Percentiles rank a stretch among this genome's conserved stretches.
phyloP scores from a whole-genome alignment of 2,329 filamentous ascomycete genomes.

The Pyricularia pennisetigena region DNA sequence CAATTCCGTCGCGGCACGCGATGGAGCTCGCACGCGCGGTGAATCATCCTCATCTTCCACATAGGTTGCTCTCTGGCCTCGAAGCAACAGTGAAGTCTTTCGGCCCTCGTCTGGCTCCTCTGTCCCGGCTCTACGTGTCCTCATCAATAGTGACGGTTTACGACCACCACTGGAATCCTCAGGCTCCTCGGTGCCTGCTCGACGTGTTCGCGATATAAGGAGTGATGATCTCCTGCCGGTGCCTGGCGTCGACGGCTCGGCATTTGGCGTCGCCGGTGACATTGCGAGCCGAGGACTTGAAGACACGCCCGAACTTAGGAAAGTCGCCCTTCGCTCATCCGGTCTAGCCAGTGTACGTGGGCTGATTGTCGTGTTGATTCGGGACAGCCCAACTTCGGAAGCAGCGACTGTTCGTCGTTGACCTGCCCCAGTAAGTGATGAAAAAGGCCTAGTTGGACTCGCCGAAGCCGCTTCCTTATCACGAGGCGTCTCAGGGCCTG shows the following conservation, averaged over 20 bases:
- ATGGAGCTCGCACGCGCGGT: slow-evolving; percentile 42
- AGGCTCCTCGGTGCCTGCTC: slow-evolving; percentile 38
- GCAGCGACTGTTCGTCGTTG: slow-evolving; percentile 31
- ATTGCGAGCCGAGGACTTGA: slow-evolving; percentile 32
- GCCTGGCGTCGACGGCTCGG: slow-evolving; percentile 27
- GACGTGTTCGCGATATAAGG: slow-evolving; percentile 28
- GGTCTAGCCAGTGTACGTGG: slow-evolving; percentile 36
- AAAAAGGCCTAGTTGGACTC: slow-evolving; percentile 4
- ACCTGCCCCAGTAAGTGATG: slow-evolving; percentile 14
- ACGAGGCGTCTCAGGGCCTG: slow-evolving; percentile 11
- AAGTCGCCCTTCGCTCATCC: slow-evolving; percentile 41
- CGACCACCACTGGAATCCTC: slow-evolving; percentile 29
- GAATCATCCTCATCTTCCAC: slow-evolving; percentile 40
- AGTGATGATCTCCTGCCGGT: slow-evolving; percentile 44
- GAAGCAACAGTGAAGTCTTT: slow-evolving; percentile 32
- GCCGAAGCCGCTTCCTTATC: slow-evolving; percentile 12
- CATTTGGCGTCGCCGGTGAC: slow-evolving; percentile 16
- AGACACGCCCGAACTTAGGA: slow-evolving; percentile 33
- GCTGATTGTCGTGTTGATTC: slow-evolving; percentile 18
- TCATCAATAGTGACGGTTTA: slow-evolving; percentile 34
- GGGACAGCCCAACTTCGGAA: slow-evolving; percentile 26
- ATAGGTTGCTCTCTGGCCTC: slow-evolving; percentile 30
- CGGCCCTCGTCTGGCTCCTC: slow-evolving; percentile 40
- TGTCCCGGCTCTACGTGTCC: slow-evolving; percentile 32
- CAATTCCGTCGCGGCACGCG: slow-evolving; percentile 48